These are phyloP conservation scores for Suhomyces vadensis DNA, from an alignment of 805 yeast species.

Conservation along the genomic window DNA sequence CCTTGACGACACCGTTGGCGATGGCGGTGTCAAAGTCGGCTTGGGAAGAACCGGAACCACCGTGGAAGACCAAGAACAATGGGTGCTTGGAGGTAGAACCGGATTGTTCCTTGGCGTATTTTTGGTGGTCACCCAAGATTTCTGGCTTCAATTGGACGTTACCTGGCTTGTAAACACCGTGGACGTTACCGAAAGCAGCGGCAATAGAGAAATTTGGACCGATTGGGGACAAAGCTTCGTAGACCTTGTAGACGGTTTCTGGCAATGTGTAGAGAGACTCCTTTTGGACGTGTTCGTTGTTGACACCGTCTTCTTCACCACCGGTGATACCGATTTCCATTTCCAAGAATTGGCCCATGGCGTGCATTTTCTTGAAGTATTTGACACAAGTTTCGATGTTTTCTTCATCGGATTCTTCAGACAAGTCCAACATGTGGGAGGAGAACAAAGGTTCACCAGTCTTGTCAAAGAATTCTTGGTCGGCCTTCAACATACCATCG, in stretches of 20 bases:
- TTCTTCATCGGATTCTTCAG: conserved; percentile 95
- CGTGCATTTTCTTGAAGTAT: conserved; percentile 92
- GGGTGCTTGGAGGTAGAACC: conserved; percentile 62
- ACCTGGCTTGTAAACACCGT: conserved; percentile 99
- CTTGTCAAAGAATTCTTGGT: conserved; percentile 82
- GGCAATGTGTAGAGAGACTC: conserved; percentile 90
- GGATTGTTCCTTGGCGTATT: conserved; percentile 71
- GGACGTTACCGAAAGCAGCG: conserved; percentile 99
- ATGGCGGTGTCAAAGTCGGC: conserved; percentile 90
- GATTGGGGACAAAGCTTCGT: conserved; percentile 86
- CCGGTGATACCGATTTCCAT: conserved; percentile 99
- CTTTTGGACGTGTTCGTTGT: conserved; percentile 90
- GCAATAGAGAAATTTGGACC: conserved; percentile 99
- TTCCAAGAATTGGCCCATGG: conserved; percentile 96
- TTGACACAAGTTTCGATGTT: conserved; percentile 92
- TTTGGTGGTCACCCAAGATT: conserved; percentile 94
- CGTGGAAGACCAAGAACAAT: conserved; percentile 98
- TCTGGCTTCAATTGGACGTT: conserved; percentile 91
- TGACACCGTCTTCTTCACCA: conserved; percentile 99
- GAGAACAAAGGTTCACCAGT: conserved; percentile 97
- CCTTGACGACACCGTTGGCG: conserved; percentile 94
- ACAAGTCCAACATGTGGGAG: conserved; percentile 97
- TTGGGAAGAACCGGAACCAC: conserved; percentile 98
- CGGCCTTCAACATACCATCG: conserved; percentile 97
- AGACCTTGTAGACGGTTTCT: conserved; percentile 89